These are phyloP conservation scores for Pyrenochaeta sp. DNA, from an alignment of 2,329 filamentous ascomycete species.

Conservation along the genomic window DNA sequence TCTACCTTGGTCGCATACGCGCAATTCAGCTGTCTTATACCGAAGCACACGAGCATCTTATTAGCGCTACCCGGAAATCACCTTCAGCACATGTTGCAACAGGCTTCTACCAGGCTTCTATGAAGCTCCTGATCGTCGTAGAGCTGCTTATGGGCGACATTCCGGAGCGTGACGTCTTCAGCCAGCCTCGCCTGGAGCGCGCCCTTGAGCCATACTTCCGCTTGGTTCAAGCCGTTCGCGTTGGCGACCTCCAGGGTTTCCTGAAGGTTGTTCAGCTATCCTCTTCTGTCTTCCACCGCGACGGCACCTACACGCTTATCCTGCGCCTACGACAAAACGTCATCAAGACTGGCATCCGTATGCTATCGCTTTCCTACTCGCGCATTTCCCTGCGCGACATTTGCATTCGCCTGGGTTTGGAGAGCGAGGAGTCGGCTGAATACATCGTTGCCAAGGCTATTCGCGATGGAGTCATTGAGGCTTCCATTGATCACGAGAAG, in stretches of 20 bases:
- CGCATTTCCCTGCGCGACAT: slow-evolving; percentile 97
- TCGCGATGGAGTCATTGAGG: slow-evolving; percentile 95
- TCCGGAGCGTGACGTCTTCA: slow-evolving; percentile 92
- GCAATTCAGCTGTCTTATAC: slow-evolving; percentile 97
- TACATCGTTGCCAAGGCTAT: slow-evolving; percentile 99
- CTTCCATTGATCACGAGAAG: slow-evolving; percentile 89
- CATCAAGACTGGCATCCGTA: slow-evolving; percentile 98
- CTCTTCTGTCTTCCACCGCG: slow-evolving; percentile 84
- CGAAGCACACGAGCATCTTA: slow-evolving; percentile 93
- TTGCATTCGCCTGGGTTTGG: slow-evolving; percentile 90
- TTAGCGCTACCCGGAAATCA: slow-evolving; percentile 92
- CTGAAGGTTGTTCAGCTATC: slow-evolving; percentile 84
- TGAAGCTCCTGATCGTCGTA: slow-evolving; percentile 94
- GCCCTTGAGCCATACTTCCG: slow-evolving; percentile 92
- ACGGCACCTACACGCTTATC: slow-evolving; percentile 95
- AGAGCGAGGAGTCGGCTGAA: slow-evolving; percentile 96
- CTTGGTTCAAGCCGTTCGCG: slow-evolving; percentile 91
- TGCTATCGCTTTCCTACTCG: slow-evolving; percentile 98
- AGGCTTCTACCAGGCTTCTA: slow-evolving; percentile 94
- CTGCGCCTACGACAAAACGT: slow-evolving; percentile 96
- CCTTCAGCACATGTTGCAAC: slow-evolving; percentile 88
- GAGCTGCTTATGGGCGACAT: slow-evolving; percentile 99
- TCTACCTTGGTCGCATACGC: slow-evolving; percentile 95
- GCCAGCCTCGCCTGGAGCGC: slow-evolving; percentile 84
- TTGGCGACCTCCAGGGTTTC: slow-evolving; percentile 96